Conservation (phyloP, 2,329 filamentous ascomycete species). For the Alternaria gansuensis region DNA sequence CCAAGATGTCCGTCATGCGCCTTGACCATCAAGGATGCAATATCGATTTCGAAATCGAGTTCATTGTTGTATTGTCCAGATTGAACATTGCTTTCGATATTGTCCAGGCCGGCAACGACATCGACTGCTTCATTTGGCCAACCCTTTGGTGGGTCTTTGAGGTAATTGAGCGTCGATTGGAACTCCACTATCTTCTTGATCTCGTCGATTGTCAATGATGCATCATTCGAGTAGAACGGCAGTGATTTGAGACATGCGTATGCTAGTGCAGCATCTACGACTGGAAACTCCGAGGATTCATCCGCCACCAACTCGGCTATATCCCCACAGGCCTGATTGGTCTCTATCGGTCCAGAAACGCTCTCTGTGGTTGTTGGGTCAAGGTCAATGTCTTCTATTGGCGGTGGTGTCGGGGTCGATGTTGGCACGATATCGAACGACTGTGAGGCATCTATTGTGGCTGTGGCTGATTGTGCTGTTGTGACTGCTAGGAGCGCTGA, state of each 20-base stretch:
- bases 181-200: slow-evolving; percentile 52
- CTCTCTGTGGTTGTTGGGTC: slow-evolving; percentile 42
- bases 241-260: slow-evolving; percentile 51
- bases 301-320: slow-evolving; percentile 31
- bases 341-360: slow-evolving; percentile 43
- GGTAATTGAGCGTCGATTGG: slow-evolving; percentile 54
- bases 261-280: slow-evolving; percentile 47
- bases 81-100: slow-evolving; percentile 46
- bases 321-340: slow-evolving; percentile 42
- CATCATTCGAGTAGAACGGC: slow-evolving; percentile 42
- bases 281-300: slow-evolving; percentile 26
- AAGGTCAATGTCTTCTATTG: slow-evolving; percentile 29
- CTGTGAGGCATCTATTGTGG: slow-evolving; percentile 16
- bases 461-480: slow-evolving; percentile 16
- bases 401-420: slow-evolving; percentile 21
- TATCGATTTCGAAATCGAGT: slow-evolving; percentile 55
- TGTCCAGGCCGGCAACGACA: slow-evolving; percentile 49
- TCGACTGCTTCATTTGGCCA: slow-evolving; percentile 53
- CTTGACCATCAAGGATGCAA: slow-evolving; percentile 43
- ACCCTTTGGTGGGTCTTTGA: slow-evolving; percentile 51
- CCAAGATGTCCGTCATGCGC: slow-evolving; percentile 51
- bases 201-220: slow-evolving; percentile 40
- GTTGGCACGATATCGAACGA: slow-evolving; percentile 16
- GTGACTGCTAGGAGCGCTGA: slow-evolving; percentile 12
- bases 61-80: slow-evolving; percentile 51